Evolutionary conservation across 306 rosid genomes (phyloP).

Genomic region (Hippophae gyantsensis): DNA sequence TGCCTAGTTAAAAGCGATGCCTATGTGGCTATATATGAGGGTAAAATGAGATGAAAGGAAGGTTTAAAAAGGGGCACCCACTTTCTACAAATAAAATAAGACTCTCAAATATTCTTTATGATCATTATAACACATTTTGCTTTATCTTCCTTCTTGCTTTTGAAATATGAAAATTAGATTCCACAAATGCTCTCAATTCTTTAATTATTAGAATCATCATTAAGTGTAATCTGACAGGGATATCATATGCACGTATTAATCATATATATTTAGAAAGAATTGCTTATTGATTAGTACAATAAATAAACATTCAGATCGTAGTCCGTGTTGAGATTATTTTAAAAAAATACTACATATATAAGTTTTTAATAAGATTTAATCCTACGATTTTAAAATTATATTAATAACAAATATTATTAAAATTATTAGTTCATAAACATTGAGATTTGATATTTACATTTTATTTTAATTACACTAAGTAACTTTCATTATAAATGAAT

Average conservation of each 20-base stretch:
- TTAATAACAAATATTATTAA: no score
- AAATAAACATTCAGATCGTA: not conserved
- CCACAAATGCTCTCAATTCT: constrained; percentile 25
- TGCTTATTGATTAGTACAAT: no score
- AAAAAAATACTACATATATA: no score
- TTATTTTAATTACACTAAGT: no score
- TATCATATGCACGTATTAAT: constrained; percentile 4
- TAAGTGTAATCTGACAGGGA: constrained; percentile 30
- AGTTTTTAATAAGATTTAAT: no score
- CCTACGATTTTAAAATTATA: no score
- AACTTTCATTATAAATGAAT: no score
- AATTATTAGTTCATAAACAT: no score
- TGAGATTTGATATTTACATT: no score
- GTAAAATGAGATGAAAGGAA: constrained; percentile 16
- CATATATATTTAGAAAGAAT: no score
- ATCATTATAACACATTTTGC: constrained; percentile 20
- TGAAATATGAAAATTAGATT: constrained; percentile 45
- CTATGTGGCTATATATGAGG: no score
- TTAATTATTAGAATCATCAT: constrained; percentile 16
- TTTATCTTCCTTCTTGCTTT: constrained; percentile 42
- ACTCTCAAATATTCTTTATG: constrained; percentile 18
- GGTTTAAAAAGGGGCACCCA: constrained; percentile 47
- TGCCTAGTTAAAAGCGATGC: no score
- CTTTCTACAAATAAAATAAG: constrained; percentile 32
- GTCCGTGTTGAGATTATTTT: not conserved